Conservation (phyloP, 352 stramenopile genomes). For the Thalassiosira hispida region DNA sequence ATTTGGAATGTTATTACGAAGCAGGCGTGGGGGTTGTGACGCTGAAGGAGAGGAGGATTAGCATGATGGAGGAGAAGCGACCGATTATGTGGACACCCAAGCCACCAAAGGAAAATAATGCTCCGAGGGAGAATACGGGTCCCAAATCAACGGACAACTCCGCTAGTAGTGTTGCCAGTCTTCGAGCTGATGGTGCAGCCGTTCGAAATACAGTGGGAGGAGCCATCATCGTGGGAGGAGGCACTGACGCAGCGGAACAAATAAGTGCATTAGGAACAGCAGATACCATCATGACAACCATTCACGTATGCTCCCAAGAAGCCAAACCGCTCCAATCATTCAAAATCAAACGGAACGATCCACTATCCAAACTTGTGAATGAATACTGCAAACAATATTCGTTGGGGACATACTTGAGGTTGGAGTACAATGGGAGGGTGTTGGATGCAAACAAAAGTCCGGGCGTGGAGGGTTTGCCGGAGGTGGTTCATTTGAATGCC, state of each 20-base stretch:
- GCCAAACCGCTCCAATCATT: conserved; percentile 17
- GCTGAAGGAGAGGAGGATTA: conserved; percentile 7
- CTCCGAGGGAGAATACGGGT: too few relatives aligned
- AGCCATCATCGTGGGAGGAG: too few relatives aligned
- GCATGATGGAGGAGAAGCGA: too few relatives aligned
- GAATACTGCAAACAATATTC: conserved; percentile 22
- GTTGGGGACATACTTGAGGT: not conserved
- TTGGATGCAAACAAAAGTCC: conserved; percentile 21
- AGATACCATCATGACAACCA: not conserved
- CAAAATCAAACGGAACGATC: conserved; percentile 13
- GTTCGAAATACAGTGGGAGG: too few relatives aligned
- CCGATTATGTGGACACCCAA: not conserved
- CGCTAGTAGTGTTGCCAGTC: too few relatives aligned
- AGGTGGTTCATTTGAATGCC: conserved; percentile 24
- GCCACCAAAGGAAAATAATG: too few relatives aligned
- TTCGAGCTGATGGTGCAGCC: too few relatives aligned
- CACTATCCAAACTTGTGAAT: conserved; percentile 25
- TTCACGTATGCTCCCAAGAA: too few relatives aligned
- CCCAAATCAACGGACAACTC: too few relatives aligned
- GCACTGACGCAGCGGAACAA: too few relatives aligned
- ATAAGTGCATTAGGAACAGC: not conserved
- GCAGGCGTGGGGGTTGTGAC: conserved; percentile 15
- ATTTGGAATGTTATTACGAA: conserved; percentile 14
- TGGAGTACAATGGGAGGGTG: conserved; percentile 22
- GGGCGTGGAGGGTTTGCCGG: conserved; percentile 13